phyloP scores from a whole-genome alignment of 2,329 filamentous ascomycete genomes.

The Bimuria novae-zelandiae region DNA sequence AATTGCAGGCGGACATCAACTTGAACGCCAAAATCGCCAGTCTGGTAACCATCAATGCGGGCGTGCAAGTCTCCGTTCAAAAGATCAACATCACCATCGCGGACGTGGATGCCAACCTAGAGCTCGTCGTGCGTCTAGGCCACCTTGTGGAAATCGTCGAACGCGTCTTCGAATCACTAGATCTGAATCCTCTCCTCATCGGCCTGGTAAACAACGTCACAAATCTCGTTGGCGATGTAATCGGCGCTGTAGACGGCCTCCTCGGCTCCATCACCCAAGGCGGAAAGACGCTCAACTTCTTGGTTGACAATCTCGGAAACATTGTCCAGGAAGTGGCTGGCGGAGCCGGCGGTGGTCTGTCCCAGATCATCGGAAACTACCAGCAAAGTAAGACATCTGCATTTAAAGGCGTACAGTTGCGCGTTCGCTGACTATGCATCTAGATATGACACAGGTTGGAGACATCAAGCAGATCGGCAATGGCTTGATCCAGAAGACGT shows the following conservation, averaged over 20 bases:
- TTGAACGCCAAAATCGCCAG: constrained; percentile 64
- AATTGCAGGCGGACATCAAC: constrained; percentile 63
- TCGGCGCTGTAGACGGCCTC: constrained; percentile 63
- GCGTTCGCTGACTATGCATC: constrained; percentile 1
- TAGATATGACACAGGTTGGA: constrained; percentile 63
- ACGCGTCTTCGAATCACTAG: constrained; percentile 62
- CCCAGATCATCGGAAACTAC: constrained; percentile 63
- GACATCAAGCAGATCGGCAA: constrained; percentile 42
- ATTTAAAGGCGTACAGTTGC: neutral
- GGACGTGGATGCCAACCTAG: constrained; percentile 63
- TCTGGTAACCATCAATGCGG: constrained; percentile 59
- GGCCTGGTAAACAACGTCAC: constrained; percentile 60
- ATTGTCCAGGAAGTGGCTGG: constrained; percentile 64
- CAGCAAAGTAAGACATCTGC: constrained; percentile 34
- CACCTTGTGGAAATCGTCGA: constrained; percentile 66
- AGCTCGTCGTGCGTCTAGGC: constrained; percentile 63
- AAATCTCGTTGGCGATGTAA: constrained; percentile 57
- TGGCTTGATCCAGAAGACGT: constrained; percentile 57
- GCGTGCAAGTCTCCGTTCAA: constrained; percentile 52
- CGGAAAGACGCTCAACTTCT: constrained; percentile 58
- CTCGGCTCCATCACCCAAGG: constrained; percentile 64
- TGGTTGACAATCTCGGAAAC: constrained; percentile 66
- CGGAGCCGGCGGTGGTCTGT: constrained; percentile 51
- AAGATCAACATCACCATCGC: constrained; percentile 66
- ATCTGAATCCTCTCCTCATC: constrained; percentile 65